A percentile compares a stretch with the other conserved stretches of the same genome.
phyloP scores from a whole-genome alignment of 768 basidiomycete species.

The Pholiota microspora region DNA sequence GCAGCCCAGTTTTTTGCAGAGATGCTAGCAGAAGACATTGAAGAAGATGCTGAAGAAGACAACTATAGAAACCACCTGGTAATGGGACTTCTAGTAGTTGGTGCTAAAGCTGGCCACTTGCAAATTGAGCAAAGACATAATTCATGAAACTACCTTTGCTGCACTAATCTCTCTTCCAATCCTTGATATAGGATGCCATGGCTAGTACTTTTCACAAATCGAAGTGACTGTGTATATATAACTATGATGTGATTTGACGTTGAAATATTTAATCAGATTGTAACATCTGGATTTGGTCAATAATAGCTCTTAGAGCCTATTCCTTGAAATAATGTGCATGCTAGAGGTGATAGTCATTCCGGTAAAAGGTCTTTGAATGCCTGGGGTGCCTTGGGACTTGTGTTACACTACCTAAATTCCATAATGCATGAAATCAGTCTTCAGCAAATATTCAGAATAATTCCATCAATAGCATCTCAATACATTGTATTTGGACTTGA shows the following conservation, averaged over 20 bases:
- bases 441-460: conserved; percentile 40
- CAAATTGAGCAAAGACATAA: conserved; percentile 1
- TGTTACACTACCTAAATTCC: conserved; percentile 39
- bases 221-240: conserved; percentile 37
- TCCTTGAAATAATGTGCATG: conserved; percentile 20
- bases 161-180: conserved; percentile 29
- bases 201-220: conserved; percentile 26
- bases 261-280: conserved; percentile 30
- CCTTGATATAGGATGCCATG: conserved; percentile 32
- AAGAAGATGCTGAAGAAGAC: not conserved
- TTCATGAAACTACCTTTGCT: conserved; percentile 24
- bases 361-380: conserved; percentile 31
- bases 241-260: conserved; percentile 43
- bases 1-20: no score
- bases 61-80: not conserved
- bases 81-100: conserved; percentile 2
- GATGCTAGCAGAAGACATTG: not conserved
- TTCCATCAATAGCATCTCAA: conserved; percentile 31
- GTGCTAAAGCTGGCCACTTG: not conserved
- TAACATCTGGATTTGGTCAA: conserved; percentile 29
- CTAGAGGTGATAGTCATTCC: conserved; percentile 21
- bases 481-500: conserved; percentile 33
- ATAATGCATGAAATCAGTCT: conserved; percentile 36
- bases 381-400: conserved; percentile 37
- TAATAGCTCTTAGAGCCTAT: conserved; percentile 16